Evolutionary conservation across 2,329 filamentous ascomycete genomes (phyloP), one percentile per base, ranked within the genome.

Genomic region (Hypomyces rosellus): DNA sequence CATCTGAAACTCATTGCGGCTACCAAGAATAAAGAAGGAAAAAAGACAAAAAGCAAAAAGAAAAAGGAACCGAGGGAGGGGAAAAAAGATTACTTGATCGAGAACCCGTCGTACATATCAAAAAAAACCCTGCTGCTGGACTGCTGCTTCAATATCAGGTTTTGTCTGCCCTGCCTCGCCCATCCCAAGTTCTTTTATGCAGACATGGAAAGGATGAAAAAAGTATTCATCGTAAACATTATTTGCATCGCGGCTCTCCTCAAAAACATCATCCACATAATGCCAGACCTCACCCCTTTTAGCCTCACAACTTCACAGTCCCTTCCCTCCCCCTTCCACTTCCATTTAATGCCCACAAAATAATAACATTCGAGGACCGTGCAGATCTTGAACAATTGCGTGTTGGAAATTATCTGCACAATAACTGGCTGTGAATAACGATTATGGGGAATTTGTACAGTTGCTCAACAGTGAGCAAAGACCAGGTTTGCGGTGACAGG

Each of bases 21-120:
- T 5, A 7, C 14, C 36, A 38, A n/a, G 16, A 38, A 38, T 9
- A 16, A 16, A 16, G 36, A 22, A 20, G 16, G 39, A 33, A 37
- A 41, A 20, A 49, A 39, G 30, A 43, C 45, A 54, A 48, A 42
- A 20, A 20, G 5, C 3, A 33, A 45, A 33, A 37, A 41, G 20
- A 48, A 39, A 36, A 43, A 47, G 54, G 46, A 42, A 52, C 45
- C 25, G 25, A 30, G 25, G 6, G 25, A 30, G 25, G 25, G 25
- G 25, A 52, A 40, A 46, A 49, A 46, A 47, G 40, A 51, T 51
- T 51, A 52, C 41, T 45, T 44, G 18, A 49, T 54, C 52, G 48
- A 51, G 25, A 48, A 46, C 48, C 39, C 42, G 49, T 50, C 46
- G 46, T 53, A 53, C 49, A 54, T 49, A 36, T 30, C 25, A 30